These are phyloP conservation scores for Picochlorum sp. DNA, from an alignment of 139 green algal genomes.

Conservation along the genomic window DNA sequence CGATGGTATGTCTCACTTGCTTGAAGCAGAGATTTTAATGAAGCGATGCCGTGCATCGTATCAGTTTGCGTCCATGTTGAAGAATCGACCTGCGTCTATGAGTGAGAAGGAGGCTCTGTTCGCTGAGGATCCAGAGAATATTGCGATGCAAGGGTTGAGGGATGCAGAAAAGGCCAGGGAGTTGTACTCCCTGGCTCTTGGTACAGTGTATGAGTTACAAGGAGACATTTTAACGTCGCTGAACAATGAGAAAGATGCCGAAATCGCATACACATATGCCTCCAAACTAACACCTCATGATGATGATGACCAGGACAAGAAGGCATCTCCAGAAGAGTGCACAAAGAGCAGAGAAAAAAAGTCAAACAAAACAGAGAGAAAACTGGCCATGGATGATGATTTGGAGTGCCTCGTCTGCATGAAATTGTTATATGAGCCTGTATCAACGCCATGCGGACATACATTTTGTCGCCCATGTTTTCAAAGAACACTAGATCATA, in stretches of 20 bases:
- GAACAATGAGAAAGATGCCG: conserved; percentile 34
- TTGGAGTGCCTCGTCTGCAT: conserved; percentile 79
- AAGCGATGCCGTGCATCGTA: conserved; percentile 3
- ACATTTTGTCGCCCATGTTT: conserved; percentile 80
- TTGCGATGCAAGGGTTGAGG: conserved; percentile 48
- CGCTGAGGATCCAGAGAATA: conserved; percentile 54
- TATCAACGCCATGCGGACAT: conserved; percentile 82
- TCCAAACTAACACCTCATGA: not conserved
- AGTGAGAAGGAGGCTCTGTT: conserved; percentile 53
- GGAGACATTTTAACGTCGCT: conserved; percentile 38
- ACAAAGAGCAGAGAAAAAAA: no score
- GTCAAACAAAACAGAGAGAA: not conserved
- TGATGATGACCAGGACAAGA: not conserved
- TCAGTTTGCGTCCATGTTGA: conserved; percentile 12
- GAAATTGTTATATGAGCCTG: conserved; percentile 80
- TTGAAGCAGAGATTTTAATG: not conserved
- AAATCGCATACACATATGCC: not conserved
- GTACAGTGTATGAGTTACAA: conserved; percentile 13
- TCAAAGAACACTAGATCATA: conserved; percentile 62
- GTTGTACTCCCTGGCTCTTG: not conserved
- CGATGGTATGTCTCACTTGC: not conserved
- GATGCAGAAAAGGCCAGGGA: conserved; percentile 37
- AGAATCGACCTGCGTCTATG: conserved; percentile 13
- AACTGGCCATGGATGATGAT: conserved; percentile 41
- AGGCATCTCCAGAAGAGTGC: not conserved